These are phyloP conservation scores for Aspergillus cristatus DNA, from an alignment of 495 filamentous ascomycete species.

Conservation along the genomic window DNA sequence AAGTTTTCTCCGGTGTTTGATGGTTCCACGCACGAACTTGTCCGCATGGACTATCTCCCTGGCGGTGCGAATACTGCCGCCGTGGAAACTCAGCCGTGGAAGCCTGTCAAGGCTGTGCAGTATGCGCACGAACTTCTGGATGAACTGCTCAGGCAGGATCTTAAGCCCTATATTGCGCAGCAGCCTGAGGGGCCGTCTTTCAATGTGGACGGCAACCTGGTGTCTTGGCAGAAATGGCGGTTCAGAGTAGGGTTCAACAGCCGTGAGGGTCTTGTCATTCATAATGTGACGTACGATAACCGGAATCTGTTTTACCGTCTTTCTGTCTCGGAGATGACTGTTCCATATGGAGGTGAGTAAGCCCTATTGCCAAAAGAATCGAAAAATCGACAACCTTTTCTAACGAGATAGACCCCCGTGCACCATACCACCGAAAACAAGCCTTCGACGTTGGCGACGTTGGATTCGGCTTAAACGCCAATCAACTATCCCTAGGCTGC, in stretches of 20 bases:
- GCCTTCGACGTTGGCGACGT: conserved; percentile 64
- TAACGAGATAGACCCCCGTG: conserved; percentile 48
- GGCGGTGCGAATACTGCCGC: conserved; percentile 23
- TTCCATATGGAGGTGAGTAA: conserved; percentile 42
- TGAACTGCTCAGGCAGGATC: conserved; percentile 39
- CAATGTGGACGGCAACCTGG: conserved; percentile 36
- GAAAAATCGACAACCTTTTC: background rate
- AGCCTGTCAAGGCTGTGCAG: conserved; percentile 48
- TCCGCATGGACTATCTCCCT: conserved; percentile 43
- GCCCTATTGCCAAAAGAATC: background rate
- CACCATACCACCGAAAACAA: conserved; percentile 58
- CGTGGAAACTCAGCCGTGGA: conserved; percentile 27
- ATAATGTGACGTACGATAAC: conserved; percentile 60
- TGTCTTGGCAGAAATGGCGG: conserved; percentile 61
- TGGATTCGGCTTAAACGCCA: conserved; percentile 56
- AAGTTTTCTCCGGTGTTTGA: conserved; percentile 71
- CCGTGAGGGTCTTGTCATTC: conserved; percentile 52
- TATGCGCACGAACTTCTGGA: conserved; percentile 33
- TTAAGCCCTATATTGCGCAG: conserved; percentile 67
- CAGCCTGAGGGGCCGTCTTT: conserved; percentile 76
- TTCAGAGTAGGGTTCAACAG: conserved; percentile 58
- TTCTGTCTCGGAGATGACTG: conserved; percentile 65
- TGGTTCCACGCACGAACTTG: conserved; percentile 52
- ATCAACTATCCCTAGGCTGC: conserved; percentile 58
- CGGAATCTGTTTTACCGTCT: conserved; percentile 61